Conservation (phyloP, 1,284 basidiomycete genomes). For the Pyrrhoderma lamaoense region DNA sequence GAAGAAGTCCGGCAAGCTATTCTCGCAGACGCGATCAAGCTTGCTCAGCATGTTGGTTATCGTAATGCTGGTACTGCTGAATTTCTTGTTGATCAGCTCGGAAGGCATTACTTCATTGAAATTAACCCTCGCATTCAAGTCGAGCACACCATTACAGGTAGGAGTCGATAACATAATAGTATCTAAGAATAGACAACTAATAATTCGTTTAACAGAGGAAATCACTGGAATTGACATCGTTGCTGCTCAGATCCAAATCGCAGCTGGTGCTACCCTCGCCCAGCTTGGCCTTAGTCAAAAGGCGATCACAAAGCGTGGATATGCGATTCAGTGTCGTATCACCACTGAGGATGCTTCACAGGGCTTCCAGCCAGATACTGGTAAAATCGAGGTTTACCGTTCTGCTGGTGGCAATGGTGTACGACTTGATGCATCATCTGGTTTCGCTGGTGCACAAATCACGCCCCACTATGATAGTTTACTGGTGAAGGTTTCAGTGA, state of each 20-base stretch:
- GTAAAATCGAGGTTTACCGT: constrained; percentile 98
- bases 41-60: constrained; percentile 89
- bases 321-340: constrained; percentile 97
- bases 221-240: constrained; percentile 99
- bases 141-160: constrained; percentile 95
- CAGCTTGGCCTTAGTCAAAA: constrained; percentile 98
- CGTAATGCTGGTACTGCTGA: constrained; percentile 96
- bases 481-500: constrained; percentile 94
- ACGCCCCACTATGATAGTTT: constrained; percentile 99
- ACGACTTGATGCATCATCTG: constrained; percentile 93
- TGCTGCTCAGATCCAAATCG: constrained; percentile 97
- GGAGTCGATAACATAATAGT: constrained; percentile 21
- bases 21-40: constrained; percentile 86
- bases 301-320: constrained; percentile 92
- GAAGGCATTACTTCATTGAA: constrained; percentile 97
- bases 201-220: constrained; percentile 58
- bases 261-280: constrained; percentile 90
- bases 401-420: constrained; percentile 99
- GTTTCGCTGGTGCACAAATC: constrained; percentile 98
- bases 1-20: constrained; percentile 90
- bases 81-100: constrained; percentile 94
- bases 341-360: constrained; percentile 95
- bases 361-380: constrained; percentile 96
- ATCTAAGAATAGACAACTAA: constrained; percentile 13
- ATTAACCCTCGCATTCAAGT: constrained; percentile 98